Evolutionary conservation across 345 rosid genomes (phyloP), one percentile per base, ranked within the genome.

Genomic region (Rhizophora apiculata): DNA sequence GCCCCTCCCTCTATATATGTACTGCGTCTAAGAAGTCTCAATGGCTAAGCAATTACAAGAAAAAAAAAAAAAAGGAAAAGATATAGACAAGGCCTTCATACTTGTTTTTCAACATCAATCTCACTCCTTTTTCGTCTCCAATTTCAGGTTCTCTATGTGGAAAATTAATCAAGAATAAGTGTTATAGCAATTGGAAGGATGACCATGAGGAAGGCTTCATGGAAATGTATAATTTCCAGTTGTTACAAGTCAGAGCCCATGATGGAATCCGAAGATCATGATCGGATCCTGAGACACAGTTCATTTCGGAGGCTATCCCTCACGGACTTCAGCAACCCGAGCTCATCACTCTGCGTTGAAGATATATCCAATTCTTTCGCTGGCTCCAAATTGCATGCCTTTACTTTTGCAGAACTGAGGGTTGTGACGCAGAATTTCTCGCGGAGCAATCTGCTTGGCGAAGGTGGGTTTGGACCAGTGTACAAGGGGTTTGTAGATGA

Each of bases 391-490:
- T 88, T 92, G 62, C 75, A 73, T 24, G 61, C 65, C 22, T 92
- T 89, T 66, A 72, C 89, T 1, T 79, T 85, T 5, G 61, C 76
- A 13, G 96, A 92, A 75, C 79, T 89, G 13, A 77, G 85, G 67
- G 36, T 74, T 32, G 69, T 81, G 15, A 89, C 97, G 0, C 79
- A 82, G 31, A 76, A 70, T 67, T 89, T 86, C 67, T 72, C 87
- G 1, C 65, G 87, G 71, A 75, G 77, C 78, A 89, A 85, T 65
- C 69, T 89, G 63, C 76, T 89, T 5, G 97, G 96, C 0, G 88
- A 86, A 83, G 97, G 96, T 7, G 92, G 96, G 63, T 89, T 92
- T 34, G 96, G 97, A 2, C 90, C 86, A 0, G 96, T 92, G 60
- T 82, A 85, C 72, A 89, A 92, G 68, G 97, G 96, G 24, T 88